phyloP scores from a whole-genome alignment of 2,329 filamentous ascomycete species.

The Aureobasidium sp. region DNA sequence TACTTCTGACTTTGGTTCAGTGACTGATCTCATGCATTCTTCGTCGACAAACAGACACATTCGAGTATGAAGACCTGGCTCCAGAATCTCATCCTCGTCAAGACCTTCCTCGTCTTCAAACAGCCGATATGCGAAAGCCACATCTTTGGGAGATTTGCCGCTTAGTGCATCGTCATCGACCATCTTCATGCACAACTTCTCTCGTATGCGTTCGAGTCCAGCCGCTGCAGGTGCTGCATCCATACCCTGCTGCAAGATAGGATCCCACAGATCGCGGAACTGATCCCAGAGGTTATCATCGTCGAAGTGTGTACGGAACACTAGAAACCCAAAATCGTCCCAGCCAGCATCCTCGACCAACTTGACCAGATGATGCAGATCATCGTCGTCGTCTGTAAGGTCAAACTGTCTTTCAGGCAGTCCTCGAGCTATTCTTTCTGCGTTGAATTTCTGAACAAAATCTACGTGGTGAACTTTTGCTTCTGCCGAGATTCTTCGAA shows the following conservation, averaged over 20 bases:
- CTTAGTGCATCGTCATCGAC: neutral
- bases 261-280: neutral
- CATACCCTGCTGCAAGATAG: neutral
- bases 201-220: neutral
- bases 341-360: neutral
- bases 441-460: too few relatives aligned
- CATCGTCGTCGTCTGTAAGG: neutral
- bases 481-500: too few relatives aligned
- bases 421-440: too few relatives aligned
- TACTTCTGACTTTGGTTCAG: neutral
- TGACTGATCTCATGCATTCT: neutral
- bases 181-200: neutral
- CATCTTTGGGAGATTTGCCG: neutral
- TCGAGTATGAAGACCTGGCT: neutral
- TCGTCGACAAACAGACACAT: neutral
- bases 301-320: neutral
- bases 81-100: neutral
- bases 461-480: too few relatives aligned
- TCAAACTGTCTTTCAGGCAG: neutral
- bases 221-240: neutral
- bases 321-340: neutral
- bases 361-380: neutral
- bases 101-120: neutral
- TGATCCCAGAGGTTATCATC: neutral
- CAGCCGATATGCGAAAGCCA: neutral